These are phyloP conservation scores for Starmera dryadoides DNA, from an alignment of 805 yeast genomes.

Conservation along the genomic window DNA sequence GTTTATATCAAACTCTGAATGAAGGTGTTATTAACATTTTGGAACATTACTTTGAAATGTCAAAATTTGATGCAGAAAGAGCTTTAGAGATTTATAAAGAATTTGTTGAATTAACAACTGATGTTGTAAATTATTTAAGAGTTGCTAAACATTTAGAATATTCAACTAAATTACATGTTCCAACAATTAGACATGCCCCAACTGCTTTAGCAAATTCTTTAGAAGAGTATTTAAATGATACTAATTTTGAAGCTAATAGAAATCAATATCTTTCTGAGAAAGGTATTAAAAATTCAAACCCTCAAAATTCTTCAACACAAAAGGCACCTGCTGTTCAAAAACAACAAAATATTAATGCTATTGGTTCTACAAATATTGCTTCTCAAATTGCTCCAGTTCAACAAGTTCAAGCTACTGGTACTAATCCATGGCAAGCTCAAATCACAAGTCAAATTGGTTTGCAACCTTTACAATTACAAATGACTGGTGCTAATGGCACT, in stretches of 20 bases:
- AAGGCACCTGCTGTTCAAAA: slow-evolving; percentile 21
- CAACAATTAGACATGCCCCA: slow-evolving; percentile 95
- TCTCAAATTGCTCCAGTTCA: too few species aligned
- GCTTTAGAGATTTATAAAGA: slow-evolving; percentile 78
- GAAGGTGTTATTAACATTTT: slow-evolving; percentile 93
- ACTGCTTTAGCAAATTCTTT: slow-evolving; percentile 82
- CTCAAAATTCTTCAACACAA: slow-evolving; percentile 28
- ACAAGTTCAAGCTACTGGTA: slow-evolving; percentile 16
- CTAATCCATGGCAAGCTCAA: slow-evolving; percentile 22
- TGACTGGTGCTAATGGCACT: background rate
- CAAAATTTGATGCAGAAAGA: slow-evolving; percentile 76
- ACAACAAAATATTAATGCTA: too few species aligned
- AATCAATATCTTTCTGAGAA: slow-evolving; percentile 70
- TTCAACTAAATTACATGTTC: slow-evolving; percentile 84
- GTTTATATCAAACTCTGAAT: slow-evolving; percentile 82
- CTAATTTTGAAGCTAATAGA: slow-evolving; percentile 74
- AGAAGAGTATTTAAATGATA: slow-evolving; percentile 84
- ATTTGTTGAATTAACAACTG: slow-evolving; percentile 80
- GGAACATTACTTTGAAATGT: slow-evolving; percentile 93
- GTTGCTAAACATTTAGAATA: slow-evolving; percentile 85
- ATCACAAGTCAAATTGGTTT: slow-evolving; percentile 25
- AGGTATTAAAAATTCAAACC: slow-evolving; percentile 29
- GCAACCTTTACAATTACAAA: slow-evolving; percentile 15
- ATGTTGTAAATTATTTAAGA: slow-evolving; percentile 81
- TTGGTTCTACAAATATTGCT: too few species aligned